phyloP scores from a whole-genome alignment of 345 rosid species.

The Ceriops zippeliana region DNA sequence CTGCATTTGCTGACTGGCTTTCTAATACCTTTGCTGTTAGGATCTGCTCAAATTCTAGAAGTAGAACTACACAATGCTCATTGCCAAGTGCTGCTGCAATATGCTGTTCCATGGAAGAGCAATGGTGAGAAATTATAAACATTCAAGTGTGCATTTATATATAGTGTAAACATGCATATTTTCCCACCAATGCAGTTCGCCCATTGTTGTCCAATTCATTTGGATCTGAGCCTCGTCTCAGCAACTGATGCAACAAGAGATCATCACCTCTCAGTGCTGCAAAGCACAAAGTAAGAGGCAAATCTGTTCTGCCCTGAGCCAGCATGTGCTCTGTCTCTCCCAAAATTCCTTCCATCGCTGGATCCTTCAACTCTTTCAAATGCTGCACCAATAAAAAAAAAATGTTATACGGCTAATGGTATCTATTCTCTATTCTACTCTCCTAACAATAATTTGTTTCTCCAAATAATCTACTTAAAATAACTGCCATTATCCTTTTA shows the following conservation, averaged over 20 bases:
- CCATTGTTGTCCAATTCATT: constrained; percentile 58
- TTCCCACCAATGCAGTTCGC: constrained; percentile 60
- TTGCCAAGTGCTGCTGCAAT: constrained; percentile 74
- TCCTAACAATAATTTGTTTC: not conserved
- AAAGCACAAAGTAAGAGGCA: constrained; percentile 75
- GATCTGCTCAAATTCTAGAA: constrained; percentile 71
- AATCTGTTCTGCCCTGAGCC: constrained; percentile 70
- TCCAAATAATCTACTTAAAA: not conserved
- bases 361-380: constrained; percentile 57
- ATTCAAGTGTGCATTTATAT: not conserved
- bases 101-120: constrained; percentile 48
- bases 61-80: constrained; percentile 56
- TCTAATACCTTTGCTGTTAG: constrained; percentile 59
- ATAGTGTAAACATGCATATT: not conserved
- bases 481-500: not conserved
- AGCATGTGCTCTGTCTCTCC: constrained; percentile 67
- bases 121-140: not conserved
- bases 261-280: constrained; percentile 88
- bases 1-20: not conserved
- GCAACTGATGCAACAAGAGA: constrained; percentile 63
- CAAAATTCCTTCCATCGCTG: constrained; percentile 54
- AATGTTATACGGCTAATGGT: not conserved
- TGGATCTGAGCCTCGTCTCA: constrained; percentile 63
- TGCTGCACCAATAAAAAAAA: constrained; percentile 45
- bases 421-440: not conserved